Evolutionary conservation across 352 stramenopile species (phyloP).

Genomic region (Blastocystis sp.): DNA sequence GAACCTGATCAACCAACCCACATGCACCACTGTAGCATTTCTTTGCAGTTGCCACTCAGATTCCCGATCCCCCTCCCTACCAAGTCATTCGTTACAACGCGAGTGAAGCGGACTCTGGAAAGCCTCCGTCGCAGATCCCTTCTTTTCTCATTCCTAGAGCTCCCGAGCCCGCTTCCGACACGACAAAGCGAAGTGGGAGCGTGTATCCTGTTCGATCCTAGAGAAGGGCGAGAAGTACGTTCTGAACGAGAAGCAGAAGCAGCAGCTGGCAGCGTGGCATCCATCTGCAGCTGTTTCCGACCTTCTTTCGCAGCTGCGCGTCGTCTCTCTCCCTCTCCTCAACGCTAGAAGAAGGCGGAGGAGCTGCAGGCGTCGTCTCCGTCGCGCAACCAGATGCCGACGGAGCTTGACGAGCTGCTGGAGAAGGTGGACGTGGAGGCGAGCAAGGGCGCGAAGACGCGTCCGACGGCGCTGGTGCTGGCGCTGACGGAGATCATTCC

Average conservation of each 20-base stretch:
- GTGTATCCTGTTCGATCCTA: background rate
- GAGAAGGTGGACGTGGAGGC: background rate
- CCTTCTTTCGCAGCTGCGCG: slow-evolving; percentile 3
- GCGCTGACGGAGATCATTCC: slow-evolving; percentile 38
- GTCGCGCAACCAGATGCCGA: slow-evolving; percentile 5
- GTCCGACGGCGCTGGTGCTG: background rate
- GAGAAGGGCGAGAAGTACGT: slow-evolving; percentile 7
- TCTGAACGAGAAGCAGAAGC: slow-evolving; percentile 21
- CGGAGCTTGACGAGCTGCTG: slow-evolving; percentile 34
- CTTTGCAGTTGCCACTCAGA: background rate
- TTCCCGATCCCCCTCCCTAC: slow-evolving; percentile 21
- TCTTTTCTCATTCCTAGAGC: background rate
- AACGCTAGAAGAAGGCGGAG: background rate
- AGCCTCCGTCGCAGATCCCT: background rate
- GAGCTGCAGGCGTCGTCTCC: background rate
- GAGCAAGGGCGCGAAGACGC: background rate
- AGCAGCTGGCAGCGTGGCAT: background rate
- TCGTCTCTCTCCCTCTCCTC: background rate
- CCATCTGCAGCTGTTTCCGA: background rate
- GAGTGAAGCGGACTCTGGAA: background rate
- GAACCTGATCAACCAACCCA: background rate
- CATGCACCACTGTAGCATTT: background rate
- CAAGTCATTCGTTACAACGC: slow-evolving; percentile 43
- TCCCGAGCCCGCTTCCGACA: background rate
- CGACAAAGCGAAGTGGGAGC: background rate